Base-by-base conservation (phyloP, 371 early-diverging fungal species). In the Rhizopus microsporus region DNA sequence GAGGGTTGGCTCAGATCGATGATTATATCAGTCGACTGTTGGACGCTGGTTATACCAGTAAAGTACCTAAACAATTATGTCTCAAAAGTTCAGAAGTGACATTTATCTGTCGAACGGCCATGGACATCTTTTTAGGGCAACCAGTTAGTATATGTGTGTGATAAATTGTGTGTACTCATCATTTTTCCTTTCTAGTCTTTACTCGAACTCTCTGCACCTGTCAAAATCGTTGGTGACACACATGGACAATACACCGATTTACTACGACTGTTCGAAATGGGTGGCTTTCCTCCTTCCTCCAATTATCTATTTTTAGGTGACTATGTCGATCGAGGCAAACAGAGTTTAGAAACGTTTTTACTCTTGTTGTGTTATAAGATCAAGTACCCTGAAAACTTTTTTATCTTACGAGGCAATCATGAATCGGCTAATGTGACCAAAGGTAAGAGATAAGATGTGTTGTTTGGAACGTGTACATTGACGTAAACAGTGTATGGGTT, bases 261-360 rank as follows among this genome's bases (percentile, higher is more conserved):
- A 50, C 74, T 94, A 63, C 84, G 93, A 51, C 70, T 97, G 37
- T 99, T 94, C 74, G 96, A 92, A 71, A 88, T 85, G 88, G 91
- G 89, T 72, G 99, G 92, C 9, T 95, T 88, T 78, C 98, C 90
- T 56, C 97, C 89, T 98, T 99, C 65, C 69, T 99, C 52, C 2
- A 23, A 23, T 23, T 23, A 23, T 23, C 23, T 23, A 23, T 23
- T 23, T 23, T 23, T 23, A 23, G 98, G 98, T 15, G 99, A 99
- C 71, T 99, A 99, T 81, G 99, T 99, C 1, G 97, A 99, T 76
- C 88, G 99, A 50, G 99, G 99, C 40, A 96, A 95, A 71, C 95
- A 96, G 74, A 63, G 64, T 16, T 74, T 99, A 33, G 99, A 99
- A 75, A 98, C 96, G 7, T 96, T 99, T 62, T 79, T 92, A 52